Evolutionary conservation across 208 protist species (phyloP).

Genomic region (Crithidia brevicula): DNA sequence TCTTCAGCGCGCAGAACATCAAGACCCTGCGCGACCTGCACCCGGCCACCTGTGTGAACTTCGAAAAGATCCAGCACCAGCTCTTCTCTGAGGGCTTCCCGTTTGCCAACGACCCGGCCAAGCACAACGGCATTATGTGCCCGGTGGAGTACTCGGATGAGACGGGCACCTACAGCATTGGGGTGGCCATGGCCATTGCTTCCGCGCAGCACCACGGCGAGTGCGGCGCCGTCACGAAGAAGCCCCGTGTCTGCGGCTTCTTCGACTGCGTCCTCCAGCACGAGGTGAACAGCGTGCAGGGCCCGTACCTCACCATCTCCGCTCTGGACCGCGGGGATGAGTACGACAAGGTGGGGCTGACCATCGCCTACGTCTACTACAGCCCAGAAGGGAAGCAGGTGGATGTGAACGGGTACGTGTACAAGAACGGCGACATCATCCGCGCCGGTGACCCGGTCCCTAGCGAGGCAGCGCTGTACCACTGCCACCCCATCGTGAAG

Average conservation of each 20-base stretch:
- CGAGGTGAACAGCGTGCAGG: conserved; percentile 90
- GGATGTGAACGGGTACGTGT: conserved; percentile 76
- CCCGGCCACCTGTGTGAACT: conserved; percentile 66
- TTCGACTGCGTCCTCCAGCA: conserved; percentile 94
- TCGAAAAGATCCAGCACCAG: conserved; percentile 83
- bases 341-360: conserved; percentile 89
- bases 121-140: conserved; percentile 78
- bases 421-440: conserved; percentile 90
- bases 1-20: conserved; percentile 82
- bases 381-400: conserved; percentile 47
- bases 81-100: conserved; percentile 69
- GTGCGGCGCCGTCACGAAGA: conserved; percentile 90
- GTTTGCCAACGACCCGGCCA: conserved; percentile 26
- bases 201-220: conserved; percentile 85
- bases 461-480: conserved; percentile 71
- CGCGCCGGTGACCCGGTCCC: conserved; percentile 87
- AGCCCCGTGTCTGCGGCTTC: conserved; percentile 89
- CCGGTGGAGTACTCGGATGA: conserved; percentile 82
- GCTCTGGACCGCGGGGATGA: conserved; percentile 92
- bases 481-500: conserved; percentile 92
- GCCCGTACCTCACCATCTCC: conserved; percentile 93
- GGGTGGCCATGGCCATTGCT: conserved; percentile 87
- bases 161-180: conserved; percentile 88
- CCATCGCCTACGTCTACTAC: conserved; percentile 92
- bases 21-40: conserved; percentile 82